Conservation (phyloP, 108 stramenopile species). For the Parmales sp. region DNA sequence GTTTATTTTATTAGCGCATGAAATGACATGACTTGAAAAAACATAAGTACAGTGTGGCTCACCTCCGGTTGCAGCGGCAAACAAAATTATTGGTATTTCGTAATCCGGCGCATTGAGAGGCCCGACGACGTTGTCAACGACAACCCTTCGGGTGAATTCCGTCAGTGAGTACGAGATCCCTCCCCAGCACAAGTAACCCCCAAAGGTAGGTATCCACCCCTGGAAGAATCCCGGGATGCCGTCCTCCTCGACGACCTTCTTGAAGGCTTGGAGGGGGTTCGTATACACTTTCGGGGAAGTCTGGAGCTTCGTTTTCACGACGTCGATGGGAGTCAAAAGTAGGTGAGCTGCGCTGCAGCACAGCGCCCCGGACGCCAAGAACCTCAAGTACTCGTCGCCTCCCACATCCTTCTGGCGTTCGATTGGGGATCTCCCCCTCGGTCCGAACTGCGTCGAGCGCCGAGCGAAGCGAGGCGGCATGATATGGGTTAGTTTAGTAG, state of each 20-base stretch:
- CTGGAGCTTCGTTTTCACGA: slow-evolving; percentile 71
- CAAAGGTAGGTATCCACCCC: slow-evolving; percentile 71
- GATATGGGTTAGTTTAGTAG: too few relatives aligned
- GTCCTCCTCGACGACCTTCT: slow-evolving; percentile 41
- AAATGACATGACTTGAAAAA: too few relatives aligned
- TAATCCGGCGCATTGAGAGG: slow-evolving; percentile 20
- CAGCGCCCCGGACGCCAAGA: slow-evolving; percentile 56
- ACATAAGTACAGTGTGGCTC: too few relatives aligned
- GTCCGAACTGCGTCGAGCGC: too few relatives aligned
- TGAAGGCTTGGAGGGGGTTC: slow-evolving; percentile 41
- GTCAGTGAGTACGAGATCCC: slow-evolving; percentile 55
- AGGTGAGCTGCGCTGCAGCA: slow-evolving; percentile 63
- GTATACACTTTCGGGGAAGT: slow-evolving; percentile 53
- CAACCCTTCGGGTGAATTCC: too few relatives aligned
- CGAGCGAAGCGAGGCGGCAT: too few relatives aligned
- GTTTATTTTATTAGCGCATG: not conserved
- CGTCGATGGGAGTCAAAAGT: slow-evolving; percentile 56
- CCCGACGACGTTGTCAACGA: not conserved
- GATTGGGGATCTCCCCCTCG: slow-evolving; percentile 71
- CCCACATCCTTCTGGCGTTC: slow-evolving; percentile 60
- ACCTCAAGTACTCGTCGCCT: slow-evolving; percentile 44
- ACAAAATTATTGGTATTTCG: slow-evolving; percentile 43
- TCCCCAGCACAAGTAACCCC: slow-evolving; percentile 66
- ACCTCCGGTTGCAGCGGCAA: slow-evolving; percentile 18
- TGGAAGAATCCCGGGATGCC: slow-evolving; percentile 52